These are phyloP conservation scores for Bacidia rubella DNA, from an alignment of 495 filamentous ascomycete genomes.

Conservation along the genomic window DNA sequence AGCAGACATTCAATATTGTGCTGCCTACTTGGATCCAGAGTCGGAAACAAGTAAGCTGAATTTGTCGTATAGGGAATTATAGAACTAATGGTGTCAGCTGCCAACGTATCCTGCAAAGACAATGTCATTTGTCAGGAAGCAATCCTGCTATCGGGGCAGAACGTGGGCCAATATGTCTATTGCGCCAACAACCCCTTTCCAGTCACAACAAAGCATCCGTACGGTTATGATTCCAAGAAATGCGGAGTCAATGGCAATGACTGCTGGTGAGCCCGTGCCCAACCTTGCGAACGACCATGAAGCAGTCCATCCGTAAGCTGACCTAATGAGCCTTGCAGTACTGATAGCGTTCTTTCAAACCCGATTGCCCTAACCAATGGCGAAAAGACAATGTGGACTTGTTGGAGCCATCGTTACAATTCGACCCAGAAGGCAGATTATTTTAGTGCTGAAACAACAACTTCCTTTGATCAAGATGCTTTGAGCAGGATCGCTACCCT, in stretches of 20 bases:
- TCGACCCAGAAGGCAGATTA: not conserved
- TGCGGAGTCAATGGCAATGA: not conserved
- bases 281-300: not conserved
- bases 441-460: not conserved
- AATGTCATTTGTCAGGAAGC: too few relatives aligned
- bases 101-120: too few relatives aligned
- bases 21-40: too few relatives aligned
- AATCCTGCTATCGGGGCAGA: too few relatives aligned
- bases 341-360: not conserved
- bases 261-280: not conserved
- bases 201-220: slow-evolving; percentile 1
- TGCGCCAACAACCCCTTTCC: not conserved
- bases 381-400: slow-evolving; percentile 2
- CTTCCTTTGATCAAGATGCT: not conserved
- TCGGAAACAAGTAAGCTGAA: too few relatives aligned
- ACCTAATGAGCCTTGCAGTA: not conserved
- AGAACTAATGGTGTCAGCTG: too few relatives aligned
- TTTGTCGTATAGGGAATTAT: too few relatives aligned
- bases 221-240: not conserved
- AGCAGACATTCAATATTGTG: too few relatives aligned
- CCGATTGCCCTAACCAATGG: not conserved
- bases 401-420: not conserved
- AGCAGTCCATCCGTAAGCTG: not conserved
- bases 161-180: too few relatives aligned
- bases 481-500: not conserved